Evolutionary conservation across 139 green algal genomes (phyloP).

Genomic region (Chlorella ohadii): DNA sequence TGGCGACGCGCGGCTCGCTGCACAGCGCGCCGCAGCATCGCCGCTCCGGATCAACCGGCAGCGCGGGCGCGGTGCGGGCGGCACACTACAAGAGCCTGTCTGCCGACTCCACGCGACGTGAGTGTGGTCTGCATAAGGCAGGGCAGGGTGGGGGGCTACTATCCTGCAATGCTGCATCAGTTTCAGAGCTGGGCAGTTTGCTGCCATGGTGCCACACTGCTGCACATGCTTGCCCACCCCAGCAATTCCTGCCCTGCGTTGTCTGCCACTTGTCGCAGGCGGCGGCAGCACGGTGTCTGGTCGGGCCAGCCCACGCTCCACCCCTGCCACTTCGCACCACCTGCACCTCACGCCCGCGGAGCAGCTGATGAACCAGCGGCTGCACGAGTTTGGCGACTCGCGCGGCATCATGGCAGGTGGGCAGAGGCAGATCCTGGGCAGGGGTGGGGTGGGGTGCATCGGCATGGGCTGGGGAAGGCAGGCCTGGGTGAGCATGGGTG

Average conservation of each 20-base stretch:
- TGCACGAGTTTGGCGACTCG: slow-evolving; percentile 24
- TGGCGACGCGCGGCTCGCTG: slow-evolving; percentile 6
- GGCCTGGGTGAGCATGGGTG: no score
- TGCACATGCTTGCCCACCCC: not conserved
- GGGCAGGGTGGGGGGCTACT: not conserved
- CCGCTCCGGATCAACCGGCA: not conserved
- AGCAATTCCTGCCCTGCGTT: no score
- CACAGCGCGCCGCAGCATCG: not conserved
- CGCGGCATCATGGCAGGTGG: slow-evolving; percentile 21
- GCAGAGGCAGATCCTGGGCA: no score
- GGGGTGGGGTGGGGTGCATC: not conserved
- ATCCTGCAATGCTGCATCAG: not conserved
- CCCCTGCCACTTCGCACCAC: not conserved
- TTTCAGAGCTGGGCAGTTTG: no score
- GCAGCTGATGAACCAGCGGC: slow-evolving; percentile 34
- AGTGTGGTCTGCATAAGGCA: not conserved
- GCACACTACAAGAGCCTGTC: slow-evolving; percentile 35
- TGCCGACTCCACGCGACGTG: not conserved
- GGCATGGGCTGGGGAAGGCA: no score
- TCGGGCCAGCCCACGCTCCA: slow-evolving; percentile 22
- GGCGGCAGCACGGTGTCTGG: slow-evolving; percentile 13
- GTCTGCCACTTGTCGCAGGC: no score
- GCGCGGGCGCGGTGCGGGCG: not conserved
- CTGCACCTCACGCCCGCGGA: slow-evolving; percentile 21
- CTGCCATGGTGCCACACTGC: not conserved